phyloP scores from a whole-genome alignment of 228 moss, liverwort and hornwort genomes.

The Sphagnum fallax region DNA sequence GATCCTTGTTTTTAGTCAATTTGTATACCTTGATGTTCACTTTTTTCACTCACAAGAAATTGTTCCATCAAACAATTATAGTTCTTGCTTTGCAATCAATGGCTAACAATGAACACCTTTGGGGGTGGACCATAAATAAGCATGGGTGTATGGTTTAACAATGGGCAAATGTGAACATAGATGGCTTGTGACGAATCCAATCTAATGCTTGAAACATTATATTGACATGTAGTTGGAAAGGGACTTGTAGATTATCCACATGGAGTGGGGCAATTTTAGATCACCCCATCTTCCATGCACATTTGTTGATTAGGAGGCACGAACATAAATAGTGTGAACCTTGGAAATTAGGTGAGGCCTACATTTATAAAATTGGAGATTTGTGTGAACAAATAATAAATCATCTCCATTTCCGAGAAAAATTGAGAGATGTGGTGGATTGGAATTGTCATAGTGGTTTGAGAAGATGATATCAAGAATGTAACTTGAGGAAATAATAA shows the following conservation, averaged over 20 bases:
- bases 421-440: not conserved
- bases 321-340: conserved; percentile 62
- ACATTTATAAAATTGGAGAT: not conserved
- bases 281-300: conserved; percentile 62
- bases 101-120: too few relatives aligned
- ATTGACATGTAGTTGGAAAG: not conserved
- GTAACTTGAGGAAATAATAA: conserved; percentile 78
- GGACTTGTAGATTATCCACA: conserved; percentile 50
- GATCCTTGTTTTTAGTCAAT: too few relatives aligned
- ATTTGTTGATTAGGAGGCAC: conserved; percentile 51
- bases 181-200: too few relatives aligned
- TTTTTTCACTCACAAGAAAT: too few relatives aligned
- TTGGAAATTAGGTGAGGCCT: conserved; percentile 46
- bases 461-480: conserved; percentile 83
- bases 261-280: conserved; percentile 78
- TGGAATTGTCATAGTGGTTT: conserved; percentile 33
- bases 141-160: too few relatives aligned
- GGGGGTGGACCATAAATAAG: too few relatives aligned
- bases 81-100: too few relatives aligned
- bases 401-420: not conserved
- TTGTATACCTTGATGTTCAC: too few relatives aligned
- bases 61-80: too few relatives aligned
- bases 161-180: too few relatives aligned
- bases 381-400: not conserved
- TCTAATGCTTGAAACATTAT: too few relatives aligned